Percentiles rank a stretch among this genome's conserved stretches.
Evolutionary conservation across 345 rosid species (phyloP).

Genomic region (Populus pruinosa): DNA sequence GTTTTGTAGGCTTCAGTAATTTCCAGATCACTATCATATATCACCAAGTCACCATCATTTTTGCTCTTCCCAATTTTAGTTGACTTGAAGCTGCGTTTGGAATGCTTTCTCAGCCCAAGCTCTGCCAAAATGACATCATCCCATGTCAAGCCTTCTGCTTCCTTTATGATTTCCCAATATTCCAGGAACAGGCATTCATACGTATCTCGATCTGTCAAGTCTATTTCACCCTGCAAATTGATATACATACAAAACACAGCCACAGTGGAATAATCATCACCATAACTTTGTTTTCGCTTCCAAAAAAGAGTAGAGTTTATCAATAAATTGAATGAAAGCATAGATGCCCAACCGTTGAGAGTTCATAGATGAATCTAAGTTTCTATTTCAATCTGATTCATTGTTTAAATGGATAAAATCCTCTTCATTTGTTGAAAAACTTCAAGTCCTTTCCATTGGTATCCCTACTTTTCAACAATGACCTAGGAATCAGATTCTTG

Average conservation of each 20-base stretch:
- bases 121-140: constrained; percentile 35
- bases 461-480: not conserved
- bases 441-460: not conserved
- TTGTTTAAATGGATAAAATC: not conserved
- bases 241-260: not conserved
- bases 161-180: constrained; percentile 44
- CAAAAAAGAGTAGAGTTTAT: not conserved
- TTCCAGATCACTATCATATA: constrained; percentile 22
- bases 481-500: not conserved
- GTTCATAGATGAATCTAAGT: not conserved
- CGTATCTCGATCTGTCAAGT: constrained; percentile 32
- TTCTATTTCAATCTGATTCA: not conserved
- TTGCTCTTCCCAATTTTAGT: not conserved
- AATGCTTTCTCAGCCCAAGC: constrained; percentile 3
- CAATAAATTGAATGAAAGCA: not conserved
- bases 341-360: not conserved
- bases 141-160: constrained; percentile 33
- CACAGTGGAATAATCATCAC: not conserved
- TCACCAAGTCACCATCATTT: not conserved
- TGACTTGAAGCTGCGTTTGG: not conserved
- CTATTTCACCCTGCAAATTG: constrained; percentile 23
- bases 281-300: not conserved
- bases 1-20: constrained; percentile 4
- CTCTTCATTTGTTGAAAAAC: not conserved
- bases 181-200: constrained; percentile 43